Evolutionary conservation across 805 yeast genomes (phyloP), one percentile per base, ranked within the genome.

Genomic region (Yamadazyma endophytica): DNA sequence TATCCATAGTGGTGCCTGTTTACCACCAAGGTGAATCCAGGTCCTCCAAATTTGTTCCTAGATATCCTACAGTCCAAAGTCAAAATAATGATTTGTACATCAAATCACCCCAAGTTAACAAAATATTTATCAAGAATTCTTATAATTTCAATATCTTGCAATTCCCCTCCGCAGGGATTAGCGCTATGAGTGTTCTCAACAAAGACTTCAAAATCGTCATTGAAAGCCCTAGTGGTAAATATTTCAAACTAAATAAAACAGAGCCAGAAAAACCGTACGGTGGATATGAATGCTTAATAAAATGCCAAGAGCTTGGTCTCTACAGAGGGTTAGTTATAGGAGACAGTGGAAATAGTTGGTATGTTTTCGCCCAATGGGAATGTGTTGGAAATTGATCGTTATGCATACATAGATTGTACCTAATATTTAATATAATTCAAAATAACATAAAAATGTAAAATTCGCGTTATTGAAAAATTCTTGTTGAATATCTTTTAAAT

Each of bases 281-380:
- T 1, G 52, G 68, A 1, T 85, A 81, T 77, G 80, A 73, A 37
- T 52, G 73, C n/a, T 64, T 70, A 24, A 61, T 82, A 15, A 72
- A 73, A 36, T 66, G 86, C 35, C 72, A 70, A 39, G 96, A 89
- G 50, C 53, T 60, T 1, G 98, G 98, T 2, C 53, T 70, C 12
- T 92, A 96, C 86, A 71, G 89, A 35, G 90, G 87, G 2, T 70
- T 89, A 28, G 86, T 86, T 0, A 74, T 82, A 23, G 81, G 86
- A 7, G 90, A 86, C 40, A 74, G 79, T 24, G 85, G 84, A 4
- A 70, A 70, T 33, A 79, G 87, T 32, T 85, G 95, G 86, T 82
- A 87, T 47, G 86, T 84, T 3, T 87, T 85, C 58, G 88, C 95
- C 9, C 96, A 88, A 56, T 90, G 98, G 98, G 64, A 65, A 19